Evolutionary conservation across 2,329 filamentous ascomycete species (phyloP), one percentile per base, ranked within the genome.

Genomic region (Arthrobotrys sphaeroides): DNA sequence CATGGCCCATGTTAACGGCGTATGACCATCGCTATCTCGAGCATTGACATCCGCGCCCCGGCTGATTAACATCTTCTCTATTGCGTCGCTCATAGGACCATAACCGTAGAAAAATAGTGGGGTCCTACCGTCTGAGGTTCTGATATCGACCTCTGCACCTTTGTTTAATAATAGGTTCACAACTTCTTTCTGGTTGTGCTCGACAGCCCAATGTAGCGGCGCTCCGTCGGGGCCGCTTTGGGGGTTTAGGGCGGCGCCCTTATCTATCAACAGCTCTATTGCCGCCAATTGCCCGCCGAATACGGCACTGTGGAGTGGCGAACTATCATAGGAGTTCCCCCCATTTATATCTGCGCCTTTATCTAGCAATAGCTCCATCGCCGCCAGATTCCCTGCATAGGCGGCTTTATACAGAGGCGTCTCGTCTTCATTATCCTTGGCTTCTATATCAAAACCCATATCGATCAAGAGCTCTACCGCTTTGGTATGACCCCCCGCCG

Each of bases 301-400:
- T 2, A 33, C 45, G 3, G 74, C 77, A 33, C 59, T 20, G 24
- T 62, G 53, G 13, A 77, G 47, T 2, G 74, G 68, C 10, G 69
- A 69, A 2, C n/a, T n/a, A 12, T 64, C 69, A 22, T 40, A 38
- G n/a, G 57, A 31, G 24, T 78, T 69, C 36, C 45, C 24, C 12
- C 36, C 69, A 40, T 65, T 33, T 5, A 76, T 22, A 18, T 62
- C 67, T 6, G 69, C 77, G 4, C 77, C 77, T 5, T 33, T 51
- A 7, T 66, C 60, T 55, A 55, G 16, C n/a, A n/a, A n/a, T n/a
- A n/a, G n/a, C n/a, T n/a, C n/a, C n/a, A n/a, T n/a, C n/a, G n/a
- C n/a, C n/a, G n/a, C n/a, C n/a, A n/a, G n/a, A n/a, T n/a, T n/a
- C n/a, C n/a, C n/a, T n/a, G n/a, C n/a, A n/a, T n/a, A n/a, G n/a